Base-by-base conservation (phyloP, 441 rosid species). In the Heliophila coronopifolia region DNA sequence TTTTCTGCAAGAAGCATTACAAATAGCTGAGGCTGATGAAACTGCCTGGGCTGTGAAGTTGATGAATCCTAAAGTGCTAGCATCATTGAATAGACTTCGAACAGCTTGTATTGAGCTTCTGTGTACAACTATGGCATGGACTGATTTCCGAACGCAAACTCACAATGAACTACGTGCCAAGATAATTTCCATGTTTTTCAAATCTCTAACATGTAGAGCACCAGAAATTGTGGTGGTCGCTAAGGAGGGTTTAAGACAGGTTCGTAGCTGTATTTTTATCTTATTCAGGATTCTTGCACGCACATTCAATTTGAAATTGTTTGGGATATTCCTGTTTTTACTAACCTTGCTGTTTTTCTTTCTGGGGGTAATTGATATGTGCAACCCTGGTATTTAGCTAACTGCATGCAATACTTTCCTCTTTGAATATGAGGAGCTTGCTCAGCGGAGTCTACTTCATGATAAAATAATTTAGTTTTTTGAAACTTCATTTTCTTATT, bases 221-320 rank as follows among this genome's bases (percentile, higher is more conserved):
- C 92, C 96, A 37, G 99, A 94, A 77, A 89, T 94, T 50, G 98
- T 90, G 63, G 98, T 81, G 45, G 99, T 90, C 75, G 96, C 99
- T 18, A 90, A 94, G 83, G 99, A 94, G 71, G 98, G 98, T 54
- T 74, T 94, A 44, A 78, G 98, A 59, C 98, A 94, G 99, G 99
- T 67, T 55, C 4, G 43, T 61, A 49, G 12, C 19, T 52, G 44
- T 54, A 45, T 42, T n/a, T 15, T 49, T 42, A 45, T 54, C 23
- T 32, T 39, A 39, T 5, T 17, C 54, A 26, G 35, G 17, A 39
- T 52, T 35, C 31, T 40, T 40, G 33, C 9, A 28, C 48, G 48
- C 55, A 47, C 23, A 28, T n/a, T 4, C 24, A 23, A 4, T 15
- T 19, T 13, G 26, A 15, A 10, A 23, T 4, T 35, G 36, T 39